Evolutionary conservation across 2,329 filamentous ascomycete genomes (phyloP).

Genomic region (Trichoderma sp.): DNA sequence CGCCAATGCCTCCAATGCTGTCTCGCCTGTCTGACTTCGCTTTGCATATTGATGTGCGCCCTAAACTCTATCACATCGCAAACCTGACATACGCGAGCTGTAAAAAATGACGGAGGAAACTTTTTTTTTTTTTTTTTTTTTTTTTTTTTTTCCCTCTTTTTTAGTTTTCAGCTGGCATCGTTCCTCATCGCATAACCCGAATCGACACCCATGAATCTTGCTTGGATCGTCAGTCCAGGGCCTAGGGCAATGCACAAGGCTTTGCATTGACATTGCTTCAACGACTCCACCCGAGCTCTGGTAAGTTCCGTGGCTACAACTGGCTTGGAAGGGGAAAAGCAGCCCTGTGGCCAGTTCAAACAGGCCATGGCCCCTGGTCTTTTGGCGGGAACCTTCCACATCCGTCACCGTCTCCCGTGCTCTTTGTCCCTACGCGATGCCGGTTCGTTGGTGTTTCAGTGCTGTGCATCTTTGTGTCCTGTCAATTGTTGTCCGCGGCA

Average conservation of each 20-base stretch:
- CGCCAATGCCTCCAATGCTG: neutral
- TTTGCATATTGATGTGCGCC: neutral
- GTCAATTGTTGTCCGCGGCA: neutral
- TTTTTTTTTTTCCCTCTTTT: too few species aligned
- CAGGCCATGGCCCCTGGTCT: neutral
- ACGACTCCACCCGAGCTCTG: neutral
- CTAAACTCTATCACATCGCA: neutral
- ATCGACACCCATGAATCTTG: constrained; percentile 10
- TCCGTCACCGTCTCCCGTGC: constrained; percentile 15
- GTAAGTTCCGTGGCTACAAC: constrained; percentile 12
- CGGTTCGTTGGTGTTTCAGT: neutral
- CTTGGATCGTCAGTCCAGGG: constrained; percentile 9
- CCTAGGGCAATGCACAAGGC: neutral
- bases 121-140: too few species aligned
- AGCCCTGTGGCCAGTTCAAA: constrained; percentile 11
- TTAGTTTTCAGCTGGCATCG: neutral
- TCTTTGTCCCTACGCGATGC: neutral
- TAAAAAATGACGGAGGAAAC: neutral
- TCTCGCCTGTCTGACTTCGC: constrained; percentile 1
- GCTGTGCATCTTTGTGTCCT: neutral
- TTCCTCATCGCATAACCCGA: neutral
- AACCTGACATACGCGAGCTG: neutral
- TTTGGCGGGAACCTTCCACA: constrained; percentile 13
- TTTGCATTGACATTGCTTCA: constrained; percentile 1
- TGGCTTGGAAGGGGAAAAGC: neutral